Conservation (phyloP, 768 basidiomycete genomes). For the Leccinum disarticulatum region DNA sequence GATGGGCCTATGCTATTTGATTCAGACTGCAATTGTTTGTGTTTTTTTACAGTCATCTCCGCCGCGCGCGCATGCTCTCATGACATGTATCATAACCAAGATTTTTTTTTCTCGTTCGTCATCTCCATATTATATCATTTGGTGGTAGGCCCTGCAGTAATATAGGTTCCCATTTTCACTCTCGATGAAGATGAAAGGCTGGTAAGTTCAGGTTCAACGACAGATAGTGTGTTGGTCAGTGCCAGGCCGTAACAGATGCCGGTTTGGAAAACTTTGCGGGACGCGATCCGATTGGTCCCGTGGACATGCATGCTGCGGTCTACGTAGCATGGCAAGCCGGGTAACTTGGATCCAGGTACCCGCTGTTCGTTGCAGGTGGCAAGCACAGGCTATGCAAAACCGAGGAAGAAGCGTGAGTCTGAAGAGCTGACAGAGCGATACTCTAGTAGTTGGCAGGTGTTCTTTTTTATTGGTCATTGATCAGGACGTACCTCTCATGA, state of each 20-base stretch:
- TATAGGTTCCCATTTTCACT: not conserved
- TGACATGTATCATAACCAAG: not conserved
- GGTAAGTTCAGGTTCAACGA: not conserved
- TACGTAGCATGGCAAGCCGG: not conserved
- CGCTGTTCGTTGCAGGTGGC: not conserved
- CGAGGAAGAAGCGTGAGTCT: too few relatives aligned
- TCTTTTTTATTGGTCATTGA: too few relatives aligned
- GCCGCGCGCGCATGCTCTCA: not conserved
- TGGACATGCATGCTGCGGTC: not conserved
- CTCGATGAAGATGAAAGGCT: not conserved
- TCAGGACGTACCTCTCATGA: too few relatives aligned
- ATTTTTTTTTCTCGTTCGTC: not conserved
- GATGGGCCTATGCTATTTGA: not conserved
- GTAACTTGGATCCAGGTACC: not conserved
- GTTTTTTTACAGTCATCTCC: conserved; percentile 2
- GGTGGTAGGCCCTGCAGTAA: not conserved
- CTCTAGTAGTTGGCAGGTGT: not conserved
- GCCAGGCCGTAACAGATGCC: not conserved
- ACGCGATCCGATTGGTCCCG: not conserved
- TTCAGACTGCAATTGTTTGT: conserved; percentile 5
- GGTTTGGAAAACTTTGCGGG: not conserved
- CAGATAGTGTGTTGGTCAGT: not conserved
- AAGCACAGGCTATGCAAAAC: not conserved
- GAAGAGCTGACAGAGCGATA: not conserved
- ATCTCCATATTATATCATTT: not conserved